A percentile compares a stretch with the other conserved stretches of the same genome.
Conservation (phyloP, 2,329 filamentous ascomycete species). For the Colletotrichum trifolii region DNA sequence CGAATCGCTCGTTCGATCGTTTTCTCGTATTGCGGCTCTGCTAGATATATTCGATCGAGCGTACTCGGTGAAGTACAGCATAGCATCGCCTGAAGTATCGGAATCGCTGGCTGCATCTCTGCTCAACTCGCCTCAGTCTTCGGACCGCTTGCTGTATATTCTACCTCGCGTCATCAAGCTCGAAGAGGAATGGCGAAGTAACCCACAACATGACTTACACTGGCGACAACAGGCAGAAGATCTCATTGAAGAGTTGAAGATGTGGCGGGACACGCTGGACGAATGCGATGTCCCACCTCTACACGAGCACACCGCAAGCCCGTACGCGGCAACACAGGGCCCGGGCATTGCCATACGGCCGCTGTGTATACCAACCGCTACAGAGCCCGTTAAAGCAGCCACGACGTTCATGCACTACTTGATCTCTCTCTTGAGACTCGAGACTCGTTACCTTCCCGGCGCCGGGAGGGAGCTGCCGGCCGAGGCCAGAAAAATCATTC, state of each 20-base stretch:
- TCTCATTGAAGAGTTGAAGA: conserved; percentile 13
- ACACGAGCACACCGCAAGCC: conserved; percentile 8
- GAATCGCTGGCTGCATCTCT: conserved; percentile 6
- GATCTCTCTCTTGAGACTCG: neutral
- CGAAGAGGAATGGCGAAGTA: conserved; percentile 26
- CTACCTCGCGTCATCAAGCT: conserved; percentile 16
- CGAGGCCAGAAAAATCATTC: neutral
- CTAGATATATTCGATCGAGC: conserved; percentile 22
- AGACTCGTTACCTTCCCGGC: neutral
- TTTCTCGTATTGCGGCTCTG: conserved; percentile 22
- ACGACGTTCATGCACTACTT: conserved; percentile 27
- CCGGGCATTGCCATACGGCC: neutral
- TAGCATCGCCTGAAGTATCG: conserved; percentile 11
- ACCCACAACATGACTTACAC: conserved; percentile 19
- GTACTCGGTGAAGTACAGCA: conserved; percentile 20
- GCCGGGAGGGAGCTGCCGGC: conserved; percentile 5
- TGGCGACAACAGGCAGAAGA: conserved; percentile 20
- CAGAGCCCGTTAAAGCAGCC: conserved; percentile 15
- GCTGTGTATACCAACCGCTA: neutral
- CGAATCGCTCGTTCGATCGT: conserved; percentile 15
- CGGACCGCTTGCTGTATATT: conserved; percentile 9
- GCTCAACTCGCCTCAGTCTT: conserved; percentile 3
- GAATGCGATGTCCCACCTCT: conserved; percentile 11
- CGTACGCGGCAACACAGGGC: neutral
- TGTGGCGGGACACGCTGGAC: conserved; percentile 3